Evolutionary conservation across 1,284 basidiomycete genomes (phyloP).

Genomic region (Sporisorium sorghi): DNA sequence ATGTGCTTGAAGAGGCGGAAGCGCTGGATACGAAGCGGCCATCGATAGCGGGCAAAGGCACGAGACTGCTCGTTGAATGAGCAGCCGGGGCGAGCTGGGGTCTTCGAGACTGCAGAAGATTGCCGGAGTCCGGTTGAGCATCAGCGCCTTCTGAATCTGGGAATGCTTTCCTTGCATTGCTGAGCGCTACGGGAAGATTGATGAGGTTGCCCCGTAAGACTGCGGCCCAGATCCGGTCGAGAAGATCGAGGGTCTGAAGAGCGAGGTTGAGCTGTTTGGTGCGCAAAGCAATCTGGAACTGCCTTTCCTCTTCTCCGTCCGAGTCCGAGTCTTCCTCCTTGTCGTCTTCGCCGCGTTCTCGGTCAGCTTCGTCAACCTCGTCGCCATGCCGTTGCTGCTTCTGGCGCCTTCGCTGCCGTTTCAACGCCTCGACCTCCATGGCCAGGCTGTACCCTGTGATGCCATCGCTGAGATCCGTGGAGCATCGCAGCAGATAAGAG

Average conservation of each 20-base stretch:
- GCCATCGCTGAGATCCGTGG: slow-evolving; percentile 59
- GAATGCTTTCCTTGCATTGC: slow-evolving; percentile 29
- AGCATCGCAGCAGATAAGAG: slow-evolving; percentile 58
- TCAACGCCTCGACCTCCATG: slow-evolving; percentile 26
- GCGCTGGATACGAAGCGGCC: slow-evolving; percentile 22
- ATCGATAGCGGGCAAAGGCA: slow-evolving; percentile 44
- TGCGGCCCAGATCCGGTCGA: slow-evolving; percentile 61
- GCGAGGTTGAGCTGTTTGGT: slow-evolving; percentile 47
- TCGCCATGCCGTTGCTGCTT: not conserved
- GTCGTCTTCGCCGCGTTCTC: not conserved
- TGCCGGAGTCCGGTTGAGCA: not conserved
- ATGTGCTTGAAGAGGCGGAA: not conserved
- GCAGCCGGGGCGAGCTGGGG: not conserved
- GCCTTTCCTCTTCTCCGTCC: slow-evolving; percentile 34
- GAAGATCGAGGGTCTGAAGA: slow-evolving; percentile 50
- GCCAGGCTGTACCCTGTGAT: slow-evolving; percentile 54
- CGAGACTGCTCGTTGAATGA: slow-evolving; percentile 29
- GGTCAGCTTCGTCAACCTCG: not conserved
- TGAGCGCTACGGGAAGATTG: slow-evolving; percentile 35
- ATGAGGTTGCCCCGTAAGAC: slow-evolving; percentile 52
- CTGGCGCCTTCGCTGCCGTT: slow-evolving; percentile 15
- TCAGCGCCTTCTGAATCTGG: slow-evolving; percentile 19
- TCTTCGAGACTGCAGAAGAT: not conserved
- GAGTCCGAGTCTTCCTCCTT: slow-evolving; percentile 14
- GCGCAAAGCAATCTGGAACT: slow-evolving; percentile 15